Conservation (phyloP, 2,329 filamentous ascomycete genomes). For the Cytospora schulzeri region DNA sequence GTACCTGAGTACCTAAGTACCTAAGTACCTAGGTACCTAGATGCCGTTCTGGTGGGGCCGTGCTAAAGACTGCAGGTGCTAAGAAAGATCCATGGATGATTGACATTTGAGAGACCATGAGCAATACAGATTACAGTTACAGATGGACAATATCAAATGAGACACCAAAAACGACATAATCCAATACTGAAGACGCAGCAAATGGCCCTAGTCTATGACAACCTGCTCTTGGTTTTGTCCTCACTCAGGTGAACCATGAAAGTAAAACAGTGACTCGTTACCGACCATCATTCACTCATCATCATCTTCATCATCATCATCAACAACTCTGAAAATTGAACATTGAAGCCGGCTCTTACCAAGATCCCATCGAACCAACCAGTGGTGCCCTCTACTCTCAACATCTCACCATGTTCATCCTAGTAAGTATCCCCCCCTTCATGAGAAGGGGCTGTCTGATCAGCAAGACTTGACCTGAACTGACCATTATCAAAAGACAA, state of each 20-base stretch:
- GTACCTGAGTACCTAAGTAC: too few relatives aligned
- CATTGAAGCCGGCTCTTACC: constrained; percentile 21
- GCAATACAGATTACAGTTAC: background rate
- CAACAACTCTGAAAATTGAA: background rate
- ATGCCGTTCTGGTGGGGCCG: background rate
- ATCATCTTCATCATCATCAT: too few relatives aligned
- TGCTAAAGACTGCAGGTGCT: background rate
- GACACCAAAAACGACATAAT: background rate
- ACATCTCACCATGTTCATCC: constrained; percentile 51
- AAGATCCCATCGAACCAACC: too few relatives aligned
- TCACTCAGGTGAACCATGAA: background rate
- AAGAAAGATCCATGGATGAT: background rate
- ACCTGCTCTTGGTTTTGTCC: background rate
- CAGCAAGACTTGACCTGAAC: background rate
- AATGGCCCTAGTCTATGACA: background rate
- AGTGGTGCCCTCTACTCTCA: background rate
- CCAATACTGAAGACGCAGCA: background rate
- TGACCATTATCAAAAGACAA: constrained; percentile 62
- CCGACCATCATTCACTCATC: constrained; percentile 3
- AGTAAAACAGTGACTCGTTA: background rate
- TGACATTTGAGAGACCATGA: background rate
- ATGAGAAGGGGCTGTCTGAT: background rate
- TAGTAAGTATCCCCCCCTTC: constrained; percentile 38
- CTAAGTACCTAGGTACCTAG: background rate
- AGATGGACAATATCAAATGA: background rate